These are phyloP conservation scores for Apophysomyces variabilis DNA, from an alignment of 371 early-diverging fungal species.

Conservation along the genomic window DNA sequence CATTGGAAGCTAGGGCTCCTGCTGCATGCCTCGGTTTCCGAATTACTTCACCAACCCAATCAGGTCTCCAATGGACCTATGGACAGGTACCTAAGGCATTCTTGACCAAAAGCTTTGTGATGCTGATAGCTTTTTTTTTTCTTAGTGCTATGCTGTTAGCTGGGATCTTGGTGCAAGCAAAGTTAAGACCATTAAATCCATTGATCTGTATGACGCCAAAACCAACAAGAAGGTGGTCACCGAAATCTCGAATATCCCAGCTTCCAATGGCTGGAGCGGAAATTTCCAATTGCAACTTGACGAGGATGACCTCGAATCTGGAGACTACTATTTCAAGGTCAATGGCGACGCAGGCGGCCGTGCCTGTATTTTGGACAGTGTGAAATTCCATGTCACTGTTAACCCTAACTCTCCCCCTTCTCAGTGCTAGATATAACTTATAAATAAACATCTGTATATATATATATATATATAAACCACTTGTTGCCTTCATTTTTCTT, in stretches of 20 bases:
- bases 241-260: slow-evolving; percentile 17
- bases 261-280: slow-evolving; percentile 17
- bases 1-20: slow-evolving; percentile 13
- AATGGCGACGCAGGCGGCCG: slow-evolving; percentile 20
- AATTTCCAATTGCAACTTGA: slow-evolving; percentile 28
- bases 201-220: slow-evolving; percentile 27
- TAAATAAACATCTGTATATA: neutral
- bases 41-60: slow-evolving; percentile 34
- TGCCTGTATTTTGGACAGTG: slow-evolving; percentile 24
- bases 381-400: slow-evolving; percentile 28
- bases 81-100: slow-evolving; percentile 21
- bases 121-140: neutral
- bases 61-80: slow-evolving; percentile 33
- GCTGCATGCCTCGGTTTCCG: slow-evolving; percentile 38
- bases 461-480: neutral
- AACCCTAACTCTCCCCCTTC: slow-evolving; percentile 38
- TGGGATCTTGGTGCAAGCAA: slow-evolving; percentile 33
- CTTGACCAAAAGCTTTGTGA: too few relatives aligned
- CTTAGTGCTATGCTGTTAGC: slow-evolving; percentile 32
- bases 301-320: slow-evolving; percentile 17
- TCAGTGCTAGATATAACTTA: slow-evolving; percentile 5
- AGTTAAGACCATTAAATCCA: slow-evolving; percentile 17
- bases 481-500: neutral
- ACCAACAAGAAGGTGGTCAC: slow-evolving; percentile 25
- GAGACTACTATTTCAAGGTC: slow-evolving; percentile 37